Conservation (phyloP, 2,329 filamentous ascomycete genomes). For the Neurospora sp. region DNA sequence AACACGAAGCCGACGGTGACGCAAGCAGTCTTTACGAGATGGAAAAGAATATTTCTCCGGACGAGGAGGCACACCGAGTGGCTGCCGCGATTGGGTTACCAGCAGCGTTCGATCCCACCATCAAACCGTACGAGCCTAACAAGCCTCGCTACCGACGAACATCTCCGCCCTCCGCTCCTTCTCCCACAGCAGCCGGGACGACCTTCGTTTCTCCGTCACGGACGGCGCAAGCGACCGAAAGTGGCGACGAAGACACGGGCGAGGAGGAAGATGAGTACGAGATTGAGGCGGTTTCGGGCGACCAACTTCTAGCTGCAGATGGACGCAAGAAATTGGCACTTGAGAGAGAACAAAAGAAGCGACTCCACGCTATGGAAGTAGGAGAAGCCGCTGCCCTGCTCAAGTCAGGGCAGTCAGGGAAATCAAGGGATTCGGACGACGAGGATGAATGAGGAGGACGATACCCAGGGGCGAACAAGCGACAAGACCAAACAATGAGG, state of each 20-base stretch:
- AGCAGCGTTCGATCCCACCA: constrained; percentile 52
- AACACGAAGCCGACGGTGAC: constrained; percentile 49
- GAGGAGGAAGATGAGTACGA: constrained; percentile 33
- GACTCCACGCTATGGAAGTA: constrained; percentile 50
- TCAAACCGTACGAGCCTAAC: constrained; percentile 40
- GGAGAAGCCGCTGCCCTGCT: constrained; percentile 45
- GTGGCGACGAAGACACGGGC: constrained; percentile 36
- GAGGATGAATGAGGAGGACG: constrained; percentile 21
- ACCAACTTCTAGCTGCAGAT: constrained; percentile 21
- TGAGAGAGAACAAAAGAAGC: constrained; percentile 39
- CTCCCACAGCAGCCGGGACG: constrained; percentile 1
- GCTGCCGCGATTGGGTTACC: constrained; percentile 54
- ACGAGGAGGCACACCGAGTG: constrained; percentile 56
- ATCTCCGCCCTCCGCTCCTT: constrained; percentile 9
- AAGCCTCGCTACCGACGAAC: constrained; percentile 3
- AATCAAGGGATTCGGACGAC: constrained; percentile 21
- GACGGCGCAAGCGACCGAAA: constrained; percentile 17
- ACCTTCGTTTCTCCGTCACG: constrained; percentile 13
- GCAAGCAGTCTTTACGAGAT: constrained; percentile 43
- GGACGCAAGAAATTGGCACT: constrained; percentile 31
- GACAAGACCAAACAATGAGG: neutral
- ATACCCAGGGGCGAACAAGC: constrained; percentile 5
- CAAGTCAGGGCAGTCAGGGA: constrained; percentile 17
- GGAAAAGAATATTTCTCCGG: constrained; percentile 43
- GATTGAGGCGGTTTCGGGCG: constrained; percentile 30